Conservation (phyloP, 1,284 basidiomycete genomes). For the Volvariella volvacea region DNA sequence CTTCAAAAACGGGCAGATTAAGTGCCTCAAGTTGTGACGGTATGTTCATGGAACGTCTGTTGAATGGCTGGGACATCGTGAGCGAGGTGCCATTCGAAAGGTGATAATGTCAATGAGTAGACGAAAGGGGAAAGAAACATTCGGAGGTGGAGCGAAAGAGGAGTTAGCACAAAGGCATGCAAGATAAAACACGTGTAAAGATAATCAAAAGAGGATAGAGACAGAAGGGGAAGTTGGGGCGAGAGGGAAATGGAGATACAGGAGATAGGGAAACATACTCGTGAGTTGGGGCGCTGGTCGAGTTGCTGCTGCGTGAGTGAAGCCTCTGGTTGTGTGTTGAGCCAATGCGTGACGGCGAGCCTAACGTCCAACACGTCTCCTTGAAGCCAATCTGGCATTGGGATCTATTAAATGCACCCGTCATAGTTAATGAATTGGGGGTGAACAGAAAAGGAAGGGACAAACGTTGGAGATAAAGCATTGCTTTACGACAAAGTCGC, state of each 20-base stretch:
- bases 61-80: too few relatives aligned
- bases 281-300: slow-evolving; percentile 6
- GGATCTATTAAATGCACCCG: slow-evolving; percentile 41
- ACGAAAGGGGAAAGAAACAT: too few relatives aligned
- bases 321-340: slow-evolving; percentile 14
- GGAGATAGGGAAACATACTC: not conserved
- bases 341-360: slow-evolving; percentile 45
- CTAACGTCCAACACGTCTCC: slow-evolving; percentile 69
- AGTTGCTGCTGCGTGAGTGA: slow-evolving; percentile 1
- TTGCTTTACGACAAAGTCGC: slow-evolving; percentile 83
- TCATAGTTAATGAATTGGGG: slow-evolving; percentile 2
- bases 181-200: slow-evolving; percentile 2
- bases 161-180: slow-evolving; percentile 5
- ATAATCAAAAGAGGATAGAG: slow-evolving; percentile 1
- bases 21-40: slow-evolving; percentile 54
- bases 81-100: too few relatives aligned
- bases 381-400: slow-evolving; percentile 63
- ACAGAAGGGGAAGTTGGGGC: not conserved
- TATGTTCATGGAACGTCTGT: slow-evolving; percentile 47
- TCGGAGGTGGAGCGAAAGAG: too few relatives aligned
- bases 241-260: not conserved
- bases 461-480: slow-evolving; percentile 77
- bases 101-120: too few relatives aligned
- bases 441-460: slow-evolving; percentile 9
- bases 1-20: slow-evolving; percentile 62